Evolutionary conservation across 139 green algal species (phyloP).

Genomic region (Diplosphaera chodatii): DNA sequence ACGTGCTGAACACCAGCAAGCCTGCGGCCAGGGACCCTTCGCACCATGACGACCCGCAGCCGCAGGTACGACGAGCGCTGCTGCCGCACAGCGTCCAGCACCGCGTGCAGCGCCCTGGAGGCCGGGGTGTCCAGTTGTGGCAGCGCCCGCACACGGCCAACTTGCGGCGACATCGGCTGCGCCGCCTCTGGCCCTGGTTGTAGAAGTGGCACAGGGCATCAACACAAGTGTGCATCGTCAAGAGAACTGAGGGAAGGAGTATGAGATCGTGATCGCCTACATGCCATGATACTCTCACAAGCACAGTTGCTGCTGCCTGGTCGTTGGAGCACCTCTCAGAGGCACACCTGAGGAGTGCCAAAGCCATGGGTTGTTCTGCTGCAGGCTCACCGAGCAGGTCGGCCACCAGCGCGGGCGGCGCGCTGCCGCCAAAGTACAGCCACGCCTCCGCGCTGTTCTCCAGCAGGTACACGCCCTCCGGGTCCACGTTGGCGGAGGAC

Average conservation of each 20-base stretch:
- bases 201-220: no score
- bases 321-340: no score
- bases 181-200: not conserved
- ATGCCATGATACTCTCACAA: no score
- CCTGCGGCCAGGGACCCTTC: no score
- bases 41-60: constrained; percentile 40
- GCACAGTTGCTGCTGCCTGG: no score
- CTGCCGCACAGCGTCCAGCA: constrained; percentile 57
- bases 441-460: constrained; percentile 68
- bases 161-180: not conserved
- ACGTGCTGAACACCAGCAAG: no score
- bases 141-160: constrained; percentile 7
- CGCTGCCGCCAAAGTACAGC: constrained; percentile 30
- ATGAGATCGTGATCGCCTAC: no score
- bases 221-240: no score
- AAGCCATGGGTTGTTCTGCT: constrained; percentile 2
- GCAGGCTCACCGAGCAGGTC: constrained; percentile 57
- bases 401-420: constrained; percentile 18
- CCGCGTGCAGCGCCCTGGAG: constrained; percentile 29
- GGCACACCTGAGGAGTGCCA: no score
- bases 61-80: constrained; percentile 62
- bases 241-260: no score
- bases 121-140: constrained; percentile 26
- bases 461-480: constrained; percentile 69
- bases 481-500: constrained; percentile 49